Evolutionary conservation across 306 rosid species (phyloP).

Genomic region (Medicago arabica): DNA sequence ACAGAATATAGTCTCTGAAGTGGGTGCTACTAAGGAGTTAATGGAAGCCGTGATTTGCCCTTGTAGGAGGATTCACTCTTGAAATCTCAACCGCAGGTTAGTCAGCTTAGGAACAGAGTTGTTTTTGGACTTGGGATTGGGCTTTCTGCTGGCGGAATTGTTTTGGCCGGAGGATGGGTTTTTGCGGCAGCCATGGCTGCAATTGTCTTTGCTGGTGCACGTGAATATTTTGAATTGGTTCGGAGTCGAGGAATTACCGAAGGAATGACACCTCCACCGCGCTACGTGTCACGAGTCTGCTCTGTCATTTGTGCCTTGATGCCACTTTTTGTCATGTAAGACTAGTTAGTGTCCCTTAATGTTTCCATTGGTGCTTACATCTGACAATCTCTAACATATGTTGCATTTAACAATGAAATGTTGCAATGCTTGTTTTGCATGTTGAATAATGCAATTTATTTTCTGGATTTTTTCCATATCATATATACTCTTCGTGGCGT

Average conservation of each 20-base stretch:
- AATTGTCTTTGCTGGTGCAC: constrained; percentile 74
- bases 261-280: constrained; percentile 99
- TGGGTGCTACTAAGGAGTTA: constrained; percentile 39
- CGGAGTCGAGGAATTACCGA: constrained; percentile 84
- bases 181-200: constrained; percentile 72
- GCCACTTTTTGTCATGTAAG: constrained; percentile 89
- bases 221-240: constrained; percentile 90
- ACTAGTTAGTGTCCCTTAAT: constrained; percentile 40
- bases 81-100: constrained; percentile 60
- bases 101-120: constrained; percentile 73
- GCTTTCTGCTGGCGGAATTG: constrained; percentile 67
- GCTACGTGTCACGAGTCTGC: constrained; percentile 81
- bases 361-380: constrained; percentile 18
- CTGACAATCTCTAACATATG: constrained; percentile 12
- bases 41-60: constrained; percentile 37
- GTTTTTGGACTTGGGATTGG: constrained; percentile 92
- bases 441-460: constrained; percentile 25
- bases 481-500: background rate
- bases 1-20: constrained; percentile 35
- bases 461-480: background rate
- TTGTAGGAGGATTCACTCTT: constrained; percentile 54
- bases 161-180: constrained; percentile 94
- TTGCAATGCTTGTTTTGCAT: constrained; percentile 19
- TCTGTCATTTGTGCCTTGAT: constrained; percentile 84
- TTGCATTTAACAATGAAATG: constrained; percentile 15